These are phyloP conservation scores for Ogataea pilisensis DNA, from an alignment of 805 yeast species.

Conservation along the genomic window DNA sequence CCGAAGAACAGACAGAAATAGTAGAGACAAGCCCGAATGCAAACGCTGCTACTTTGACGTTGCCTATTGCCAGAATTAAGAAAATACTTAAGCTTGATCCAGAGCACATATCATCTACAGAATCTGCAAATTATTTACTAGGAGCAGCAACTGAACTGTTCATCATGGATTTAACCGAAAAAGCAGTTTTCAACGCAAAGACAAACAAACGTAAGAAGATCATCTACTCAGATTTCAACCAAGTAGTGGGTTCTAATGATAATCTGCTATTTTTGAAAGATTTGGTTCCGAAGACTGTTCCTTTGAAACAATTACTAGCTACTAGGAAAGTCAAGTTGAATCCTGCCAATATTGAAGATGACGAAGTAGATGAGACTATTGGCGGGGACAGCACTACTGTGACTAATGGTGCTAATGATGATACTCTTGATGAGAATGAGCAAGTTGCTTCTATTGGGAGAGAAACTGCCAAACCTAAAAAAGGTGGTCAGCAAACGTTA, in stretches of 20 bases:
- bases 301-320: slow-evolving; percentile 44
- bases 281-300: slow-evolving; percentile 60
- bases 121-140: slow-evolving; percentile 66
- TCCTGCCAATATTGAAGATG: slow-evolving; percentile 6
- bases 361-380: slow-evolving; percentile 1
- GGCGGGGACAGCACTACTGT: too few species aligned
- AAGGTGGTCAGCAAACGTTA: slow-evolving; percentile 13
- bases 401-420: slow-evolving; percentile 13
- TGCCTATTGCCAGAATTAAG: slow-evolving; percentile 69
- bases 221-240: slow-evolving; percentile 65
- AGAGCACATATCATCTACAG: slow-evolving; percentile 62
- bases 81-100: slow-evolving; percentile 74
- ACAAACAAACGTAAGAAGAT: slow-evolving; percentile 64
- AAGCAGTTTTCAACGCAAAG: slow-evolving; percentile 62
- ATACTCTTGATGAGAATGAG: slow-evolving; percentile 9
- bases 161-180: slow-evolving; percentile 64
- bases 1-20: not conserved
- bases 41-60: slow-evolving; percentile 6
- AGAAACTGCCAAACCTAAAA: not conserved
- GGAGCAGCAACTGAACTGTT: slow-evolving; percentile 79
- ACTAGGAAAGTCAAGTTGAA: slow-evolving; percentile 35
- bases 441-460: not conserved
- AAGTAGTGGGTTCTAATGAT: slow-evolving; percentile 56
- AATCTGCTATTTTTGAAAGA: slow-evolving; percentile 60
- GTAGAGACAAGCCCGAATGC: not conserved